phyloP scores from a whole-genome alignment of 176 grass and related monocot species.

The sorghum (Sorghum bicolor) region DNA sequence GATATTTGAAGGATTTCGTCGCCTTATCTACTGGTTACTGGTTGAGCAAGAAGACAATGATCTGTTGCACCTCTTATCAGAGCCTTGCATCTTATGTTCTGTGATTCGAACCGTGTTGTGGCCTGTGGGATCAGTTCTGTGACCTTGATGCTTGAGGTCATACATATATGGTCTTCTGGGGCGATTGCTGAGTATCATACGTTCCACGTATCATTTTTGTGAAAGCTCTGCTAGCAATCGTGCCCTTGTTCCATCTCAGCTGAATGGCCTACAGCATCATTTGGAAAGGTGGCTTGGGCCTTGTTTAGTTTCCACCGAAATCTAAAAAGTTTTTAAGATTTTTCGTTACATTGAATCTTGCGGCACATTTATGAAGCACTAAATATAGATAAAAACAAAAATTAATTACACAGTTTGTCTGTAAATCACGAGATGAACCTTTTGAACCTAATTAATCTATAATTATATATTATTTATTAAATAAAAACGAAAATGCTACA shows the following conservation, averaged over 20 bases:
- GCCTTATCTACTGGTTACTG: not conserved
- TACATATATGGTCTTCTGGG: not conserved
- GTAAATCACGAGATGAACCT: too few relatives aligned
- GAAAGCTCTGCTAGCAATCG: not conserved
- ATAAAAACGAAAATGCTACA: too few relatives aligned
- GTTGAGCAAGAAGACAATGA: conserved; percentile 7
- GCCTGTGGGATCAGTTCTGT: not conserved
- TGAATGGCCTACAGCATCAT: too few relatives aligned
- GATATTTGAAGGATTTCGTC: conserved; percentile 16
- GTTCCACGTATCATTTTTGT: not conserved
- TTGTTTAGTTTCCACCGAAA: too few relatives aligned
- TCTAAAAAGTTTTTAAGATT: too few relatives aligned
- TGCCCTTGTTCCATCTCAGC: not conserved
- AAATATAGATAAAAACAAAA: too few relatives aligned
- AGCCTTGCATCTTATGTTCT: not conserved
- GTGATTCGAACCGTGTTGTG: not conserved
- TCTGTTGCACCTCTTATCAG: not conserved
- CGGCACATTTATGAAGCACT: too few relatives aligned
- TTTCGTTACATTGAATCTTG: too few relatives aligned
- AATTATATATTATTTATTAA: too few relatives aligned
- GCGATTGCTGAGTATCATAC: not conserved
- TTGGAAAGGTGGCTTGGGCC: too few relatives aligned
- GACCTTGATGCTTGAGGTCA: not conserved
- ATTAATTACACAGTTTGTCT: too few relatives aligned
- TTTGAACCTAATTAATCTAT: too few relatives aligned